Conservation (phyloP, 169 alveolate species). For the Babesia sp. region DNA sequence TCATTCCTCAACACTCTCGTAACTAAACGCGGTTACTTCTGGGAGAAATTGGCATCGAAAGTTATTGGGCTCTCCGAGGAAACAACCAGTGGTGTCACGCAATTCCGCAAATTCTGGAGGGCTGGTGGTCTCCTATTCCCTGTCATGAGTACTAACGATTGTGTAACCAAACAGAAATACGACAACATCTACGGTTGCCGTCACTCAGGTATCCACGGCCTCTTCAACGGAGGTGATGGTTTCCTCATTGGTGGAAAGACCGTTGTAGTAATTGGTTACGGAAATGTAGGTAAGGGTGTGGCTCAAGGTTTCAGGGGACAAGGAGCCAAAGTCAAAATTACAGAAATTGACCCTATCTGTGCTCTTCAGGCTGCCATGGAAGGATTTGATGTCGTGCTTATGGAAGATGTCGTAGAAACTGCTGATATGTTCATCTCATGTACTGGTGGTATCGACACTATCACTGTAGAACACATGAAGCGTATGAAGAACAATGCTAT, state of each 20-base stretch:
- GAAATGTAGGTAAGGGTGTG: conserved; percentile 99
- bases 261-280: conserved; percentile 95
- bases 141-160: conserved; percentile 95
- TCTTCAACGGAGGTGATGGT: conserved; percentile 95
- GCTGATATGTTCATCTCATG: conserved; percentile 95
- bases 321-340: conserved; percentile 95
- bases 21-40: conserved; percentile 84
- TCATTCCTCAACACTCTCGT: conserved; percentile 84
- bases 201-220: conserved; percentile 96
- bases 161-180: conserved; percentile 96
- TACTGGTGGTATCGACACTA: conserved; percentile 95
- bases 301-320: conserved; percentile 95
- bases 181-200: conserved; percentile 98
- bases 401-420: conserved; percentile 88
- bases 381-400: conserved; percentile 91
- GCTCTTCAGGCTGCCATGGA: conserved; percentile 98
- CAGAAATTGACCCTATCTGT: conserved; percentile 98
- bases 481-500: conserved; percentile 97
- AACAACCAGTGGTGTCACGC: conserved; percentile 98
- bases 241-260: conserved; percentile 97
- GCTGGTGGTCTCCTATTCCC: conserved; percentile 90
- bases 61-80: conserved; percentile 96
- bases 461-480: conserved; percentile 91
- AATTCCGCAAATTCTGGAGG: conserved; percentile 88
- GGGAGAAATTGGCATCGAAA: conserved; percentile 87